phyloP scores from a whole-genome alignment of 1,139 yeast species.

The Yamadazyma dendronema region DNA sequence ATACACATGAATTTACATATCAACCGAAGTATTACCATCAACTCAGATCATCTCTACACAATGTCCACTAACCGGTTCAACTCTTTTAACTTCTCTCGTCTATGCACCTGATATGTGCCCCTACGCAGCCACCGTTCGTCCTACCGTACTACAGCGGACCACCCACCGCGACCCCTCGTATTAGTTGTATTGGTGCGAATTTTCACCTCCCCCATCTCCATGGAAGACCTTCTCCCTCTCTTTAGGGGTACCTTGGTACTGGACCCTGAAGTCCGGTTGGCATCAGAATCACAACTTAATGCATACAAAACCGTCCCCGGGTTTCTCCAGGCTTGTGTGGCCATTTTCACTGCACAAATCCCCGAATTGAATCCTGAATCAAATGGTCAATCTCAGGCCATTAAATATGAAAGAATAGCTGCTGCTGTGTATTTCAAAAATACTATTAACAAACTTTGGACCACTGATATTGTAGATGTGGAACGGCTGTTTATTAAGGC shows the following conservation, averaged over 20 bases:
- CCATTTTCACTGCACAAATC: slow-evolving; percentile 47
- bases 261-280: slow-evolving; percentile 57
- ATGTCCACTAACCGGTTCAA: not conserved
- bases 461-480: slow-evolving; percentile 50
- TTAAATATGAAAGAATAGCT: slow-evolving; percentile 53
- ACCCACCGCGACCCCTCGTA: too few relatives aligned
- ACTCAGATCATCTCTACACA: not conserved
- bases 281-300: slow-evolving; percentile 68
- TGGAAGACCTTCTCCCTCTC: slow-evolving; percentile 8
- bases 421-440: slow-evolving; percentile 90
- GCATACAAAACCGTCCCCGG: slow-evolving; percentile 62
- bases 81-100: too few relatives aligned
- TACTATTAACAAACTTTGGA: slow-evolving; percentile 67
- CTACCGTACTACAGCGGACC: too few relatives aligned
- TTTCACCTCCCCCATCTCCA: not conserved
- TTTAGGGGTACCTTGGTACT: slow-evolving; percentile 81
- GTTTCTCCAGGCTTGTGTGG: slow-evolving; percentile 80
- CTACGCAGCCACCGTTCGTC: too few relatives aligned
- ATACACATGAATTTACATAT: not conserved
- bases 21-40: not conserved
- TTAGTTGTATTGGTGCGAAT: too few relatives aligned
- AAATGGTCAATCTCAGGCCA: slow-evolving; percentile 18
- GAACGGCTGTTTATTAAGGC: slow-evolving; percentile 75
- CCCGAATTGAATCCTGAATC: too few relatives aligned
- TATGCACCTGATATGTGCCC: too few relatives aligned